These are phyloP conservation scores for Closterium sp. DNA, from an alignment of 139 green algal species.

Conservation along the genomic window DNA sequence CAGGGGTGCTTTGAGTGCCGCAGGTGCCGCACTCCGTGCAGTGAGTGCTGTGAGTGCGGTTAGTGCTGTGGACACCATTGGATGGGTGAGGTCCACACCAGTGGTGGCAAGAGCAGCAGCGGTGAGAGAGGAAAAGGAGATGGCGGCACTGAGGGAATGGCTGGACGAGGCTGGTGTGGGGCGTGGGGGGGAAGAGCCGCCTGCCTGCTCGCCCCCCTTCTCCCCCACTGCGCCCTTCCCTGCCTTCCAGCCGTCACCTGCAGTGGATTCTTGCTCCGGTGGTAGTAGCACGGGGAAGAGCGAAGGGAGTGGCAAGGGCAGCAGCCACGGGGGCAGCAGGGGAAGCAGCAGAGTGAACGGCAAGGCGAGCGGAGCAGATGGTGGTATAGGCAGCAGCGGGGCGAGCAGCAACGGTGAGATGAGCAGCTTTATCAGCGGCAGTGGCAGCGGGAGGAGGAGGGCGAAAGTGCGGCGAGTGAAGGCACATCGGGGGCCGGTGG, in stretches of 20 bases:
- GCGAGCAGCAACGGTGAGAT: neutral
- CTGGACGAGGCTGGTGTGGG: neutral
- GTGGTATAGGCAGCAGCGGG: too few species aligned
- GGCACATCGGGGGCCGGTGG: slow-evolving; percentile 15
- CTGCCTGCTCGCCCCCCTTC: neutral
- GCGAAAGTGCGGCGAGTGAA: slow-evolving; percentile 1
- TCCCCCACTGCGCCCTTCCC: neutral
- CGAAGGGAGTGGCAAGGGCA: too few species aligned
- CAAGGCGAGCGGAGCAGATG: too few species aligned
- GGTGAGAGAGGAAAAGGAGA: neutral
- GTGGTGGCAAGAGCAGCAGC: neutral
- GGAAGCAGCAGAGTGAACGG: neutral
- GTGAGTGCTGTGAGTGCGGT: too few species aligned
- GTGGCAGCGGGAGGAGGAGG: neutral
- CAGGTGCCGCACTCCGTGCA: too few species aligned
- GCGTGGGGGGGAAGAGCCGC: neutral
- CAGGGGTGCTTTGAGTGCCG: neutral
- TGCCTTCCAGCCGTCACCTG: neutral
- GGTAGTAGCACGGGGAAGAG: too few species aligned
- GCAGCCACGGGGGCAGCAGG: too few species aligned
- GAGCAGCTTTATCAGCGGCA: too few species aligned
- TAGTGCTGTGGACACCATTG: too few species aligned
- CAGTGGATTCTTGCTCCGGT: too few species aligned
- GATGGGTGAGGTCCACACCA: too few species aligned
- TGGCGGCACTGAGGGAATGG: neutral